These are phyloP conservation scores for Pseudohalonectria lignicola DNA, from an alignment of 2,329 filamentous ascomycete genomes.

Conservation along the genomic window DNA sequence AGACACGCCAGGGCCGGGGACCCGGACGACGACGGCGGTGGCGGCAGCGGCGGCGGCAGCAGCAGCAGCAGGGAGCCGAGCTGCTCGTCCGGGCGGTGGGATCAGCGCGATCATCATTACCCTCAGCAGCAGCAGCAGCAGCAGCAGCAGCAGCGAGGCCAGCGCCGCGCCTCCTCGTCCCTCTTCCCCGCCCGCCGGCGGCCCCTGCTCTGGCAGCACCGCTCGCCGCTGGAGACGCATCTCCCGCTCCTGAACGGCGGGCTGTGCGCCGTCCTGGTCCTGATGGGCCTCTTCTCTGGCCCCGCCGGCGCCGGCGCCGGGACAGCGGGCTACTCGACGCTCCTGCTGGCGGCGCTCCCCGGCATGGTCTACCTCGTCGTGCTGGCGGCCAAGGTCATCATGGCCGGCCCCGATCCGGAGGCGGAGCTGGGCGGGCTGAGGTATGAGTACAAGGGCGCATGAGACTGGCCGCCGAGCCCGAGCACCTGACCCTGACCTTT, in stretches of 20 bases:
- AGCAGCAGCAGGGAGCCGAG: neutral
- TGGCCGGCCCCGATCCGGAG: conserved; percentile 59
- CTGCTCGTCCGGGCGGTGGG: neutral
- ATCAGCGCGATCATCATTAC: too few relatives aligned
- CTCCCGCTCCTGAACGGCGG: conserved; percentile 50
- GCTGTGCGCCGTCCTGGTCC: conserved; percentile 39
- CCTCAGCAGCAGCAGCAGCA: conserved; percentile 1
- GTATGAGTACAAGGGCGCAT: conserved; percentile 61
- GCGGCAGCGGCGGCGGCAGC: neutral
- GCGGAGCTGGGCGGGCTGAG: conserved; percentile 48
- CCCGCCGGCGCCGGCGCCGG: conserved; percentile 13
- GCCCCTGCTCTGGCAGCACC: conserved; percentile 4
- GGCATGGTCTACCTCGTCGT: conserved; percentile 49
- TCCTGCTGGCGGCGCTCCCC: conserved; percentile 40
- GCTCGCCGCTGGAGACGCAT: conserved; percentile 41
- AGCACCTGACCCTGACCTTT: too few relatives aligned
- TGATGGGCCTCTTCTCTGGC: conserved; percentile 28
- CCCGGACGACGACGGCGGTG: neutral
- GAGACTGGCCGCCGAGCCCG: too few relatives aligned
- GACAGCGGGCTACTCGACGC: conserved; percentile 17
- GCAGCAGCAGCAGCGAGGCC: conserved; percentile 1
- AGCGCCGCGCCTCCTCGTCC: conserved; percentile 10
- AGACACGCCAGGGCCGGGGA: too few relatives aligned
- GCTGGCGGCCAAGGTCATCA: conserved; percentile 51
- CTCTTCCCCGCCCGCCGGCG: conserved; percentile 3